Conservation (phyloP, 106 monocot genomes). For the Agapanthus africanus region DNA sequence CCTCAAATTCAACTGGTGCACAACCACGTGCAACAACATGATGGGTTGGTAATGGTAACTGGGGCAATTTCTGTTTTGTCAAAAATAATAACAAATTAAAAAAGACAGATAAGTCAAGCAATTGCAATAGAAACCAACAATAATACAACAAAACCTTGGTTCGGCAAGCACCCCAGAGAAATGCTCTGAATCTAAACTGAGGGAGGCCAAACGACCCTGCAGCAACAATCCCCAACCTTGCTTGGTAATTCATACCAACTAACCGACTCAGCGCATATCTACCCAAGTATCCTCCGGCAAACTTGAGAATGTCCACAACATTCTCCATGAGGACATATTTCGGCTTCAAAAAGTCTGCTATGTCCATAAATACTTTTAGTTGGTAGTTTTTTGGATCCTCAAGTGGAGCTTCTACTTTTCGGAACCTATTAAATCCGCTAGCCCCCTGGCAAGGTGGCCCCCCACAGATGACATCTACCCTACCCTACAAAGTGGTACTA, state of each 20-base stretch:
- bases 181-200: constrained; percentile 21
- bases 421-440: constrained; percentile 76
- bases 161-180: constrained; percentile 23
- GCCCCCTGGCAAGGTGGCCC: constrained; percentile 95
- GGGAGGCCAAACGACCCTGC: constrained; percentile 22
- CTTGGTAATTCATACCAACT: constrained; percentile 23
- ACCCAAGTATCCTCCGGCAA: constrained; percentile 68
- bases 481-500: constrained; percentile 27
- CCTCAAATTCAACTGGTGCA: not conserved
- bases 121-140: too few species aligned
- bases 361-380: constrained; percentile 69
- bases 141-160: too few species aligned
- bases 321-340: constrained; percentile 92
- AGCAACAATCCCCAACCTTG: constrained; percentile 23
- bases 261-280: constrained; percentile 72
- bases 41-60: not conserved
- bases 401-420: constrained; percentile 42
- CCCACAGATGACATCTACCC: constrained; percentile 83
- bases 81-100: too few species aligned
- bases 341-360: constrained; percentile 65
- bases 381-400: constrained; percentile 67
- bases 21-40: not conserved
- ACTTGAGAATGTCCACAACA: constrained; percentile 85
- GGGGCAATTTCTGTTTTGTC: too few species aligned
- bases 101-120: too few species aligned